A percentile compares a stretch with the other conserved stretches of the same genome.
Evolutionary conservation across 1,139 yeast species (phyloP).

Genomic region (Suhomyces chickasaworum): DNA sequence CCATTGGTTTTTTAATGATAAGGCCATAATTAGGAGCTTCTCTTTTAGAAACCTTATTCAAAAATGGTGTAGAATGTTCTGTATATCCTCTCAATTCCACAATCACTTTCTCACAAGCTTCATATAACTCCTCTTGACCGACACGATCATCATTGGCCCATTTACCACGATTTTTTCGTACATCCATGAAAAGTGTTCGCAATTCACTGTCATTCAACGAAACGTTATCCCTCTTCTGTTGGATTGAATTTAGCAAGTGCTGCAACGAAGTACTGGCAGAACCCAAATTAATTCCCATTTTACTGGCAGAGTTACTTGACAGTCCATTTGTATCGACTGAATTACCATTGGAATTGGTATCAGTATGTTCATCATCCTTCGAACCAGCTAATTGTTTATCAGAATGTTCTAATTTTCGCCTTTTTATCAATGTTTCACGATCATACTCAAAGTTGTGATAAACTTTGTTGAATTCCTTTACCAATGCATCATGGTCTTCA

Average conservation of each 20-base stretch:
- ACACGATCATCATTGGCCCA: conserved; percentile 95
- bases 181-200: conserved; percentile 84
- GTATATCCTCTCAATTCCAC: conserved; percentile 87
- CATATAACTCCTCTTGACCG: conserved; percentile 97
- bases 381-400: conserved; percentile 65
- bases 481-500: conserved; percentile 43
- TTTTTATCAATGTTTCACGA: conserved; percentile 71
- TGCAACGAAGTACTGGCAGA: conserved; percentile 82
- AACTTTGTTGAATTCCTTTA: conserved; percentile 54
- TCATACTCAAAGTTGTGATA: conserved; percentile 88
- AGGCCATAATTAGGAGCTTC: conserved; percentile 97
- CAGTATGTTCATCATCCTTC: conserved; percentile 12
- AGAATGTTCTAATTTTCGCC: conserved; percentile 77
- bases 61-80: conserved; percentile 94
- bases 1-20: conserved; percentile 94
- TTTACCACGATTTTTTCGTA: conserved; percentile 89
- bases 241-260: conserved; percentile 77
- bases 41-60: conserved; percentile 90
- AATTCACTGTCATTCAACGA: conserved; percentile 83
- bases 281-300: conserved; percentile 56
- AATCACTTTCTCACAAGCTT: conserved; percentile 95
- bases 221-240: conserved; percentile 71
- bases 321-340: conserved; percentile 6
- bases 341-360: conserved; percentile 5
- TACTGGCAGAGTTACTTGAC: conserved; percentile 16